phyloP scores from a whole-genome alignment of 176 grass and related monocot genomes.

The Elymus sibiricus region DNA sequence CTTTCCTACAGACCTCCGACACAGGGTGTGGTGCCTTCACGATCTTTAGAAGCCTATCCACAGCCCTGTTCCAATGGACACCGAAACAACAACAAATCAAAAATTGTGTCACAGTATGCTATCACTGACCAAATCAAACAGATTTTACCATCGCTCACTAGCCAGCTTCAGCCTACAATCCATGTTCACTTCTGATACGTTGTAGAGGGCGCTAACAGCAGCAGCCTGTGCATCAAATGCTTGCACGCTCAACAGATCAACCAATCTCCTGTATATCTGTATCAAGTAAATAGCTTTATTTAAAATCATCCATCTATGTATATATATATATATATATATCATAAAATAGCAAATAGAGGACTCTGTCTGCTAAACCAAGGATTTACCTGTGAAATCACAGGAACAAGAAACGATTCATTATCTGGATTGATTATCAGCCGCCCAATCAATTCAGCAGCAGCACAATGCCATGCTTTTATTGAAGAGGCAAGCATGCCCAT shows the following conservation, averaged over 20 bases:
- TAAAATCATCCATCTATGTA: conserved; percentile 18
- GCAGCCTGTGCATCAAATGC: conserved; percentile 93
- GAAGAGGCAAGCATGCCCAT: conserved; percentile 95
- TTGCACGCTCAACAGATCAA: conserved; percentile 87
- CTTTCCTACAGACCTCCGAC: conserved; percentile 84
- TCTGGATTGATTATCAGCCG: conserved; percentile 98
- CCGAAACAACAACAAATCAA: not conserved
- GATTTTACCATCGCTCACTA: conserved; percentile 75
- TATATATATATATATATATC: no score
- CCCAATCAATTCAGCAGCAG: conserved; percentile 94
- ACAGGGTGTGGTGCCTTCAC: conserved; percentile 77
- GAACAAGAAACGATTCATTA: conserved; percentile 91
- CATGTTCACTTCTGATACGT: conserved; percentile 94
- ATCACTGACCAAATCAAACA: conserved; percentile 11
- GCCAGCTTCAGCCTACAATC: conserved; percentile 91
- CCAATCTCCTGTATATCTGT: conserved; percentile 87
- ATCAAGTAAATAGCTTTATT: conserved; percentile 3
- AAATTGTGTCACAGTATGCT: not conserved
- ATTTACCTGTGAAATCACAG: conserved; percentile 60
- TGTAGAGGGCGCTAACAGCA: conserved; percentile 90
- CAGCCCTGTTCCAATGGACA: conserved; percentile 65
- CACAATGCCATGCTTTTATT: conserved; percentile 90
- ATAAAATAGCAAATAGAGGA: conserved; percentile 1
- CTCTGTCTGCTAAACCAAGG: not conserved
- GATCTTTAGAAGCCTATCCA: conserved; percentile 90